Conservation (phyloP, 176 grass and related monocot genomes). For the Rhynchospora pubera region DNA sequence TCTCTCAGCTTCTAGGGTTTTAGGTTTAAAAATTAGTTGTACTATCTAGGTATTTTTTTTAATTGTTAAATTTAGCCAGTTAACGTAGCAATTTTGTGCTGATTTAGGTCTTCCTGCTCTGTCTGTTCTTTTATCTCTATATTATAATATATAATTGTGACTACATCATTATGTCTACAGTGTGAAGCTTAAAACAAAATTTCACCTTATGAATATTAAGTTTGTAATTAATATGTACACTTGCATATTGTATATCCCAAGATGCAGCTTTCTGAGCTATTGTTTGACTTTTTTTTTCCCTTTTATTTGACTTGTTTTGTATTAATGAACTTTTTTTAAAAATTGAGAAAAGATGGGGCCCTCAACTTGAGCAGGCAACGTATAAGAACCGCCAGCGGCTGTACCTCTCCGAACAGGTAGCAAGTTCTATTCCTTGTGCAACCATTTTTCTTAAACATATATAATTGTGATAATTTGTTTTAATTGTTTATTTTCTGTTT, state of each 20-base stretch:
- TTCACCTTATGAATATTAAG: not conserved
- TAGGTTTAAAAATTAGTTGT: not conserved
- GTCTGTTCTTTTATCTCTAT: not conserved
- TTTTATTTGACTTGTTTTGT: not conserved
- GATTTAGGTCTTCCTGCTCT: not conserved
- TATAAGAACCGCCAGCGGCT: constrained; percentile 89
- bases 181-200: not conserved
- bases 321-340: constrained; percentile 17
- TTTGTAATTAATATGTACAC: not conserved
- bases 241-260: not conserved
- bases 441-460: not conserved
- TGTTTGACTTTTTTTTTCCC: not conserved
- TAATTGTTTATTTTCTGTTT: constrained; percentile 14
- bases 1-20: not conserved
- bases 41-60: not conserved
- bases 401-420: constrained; percentile 93
- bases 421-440: not conserved
- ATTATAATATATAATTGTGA: not conserved
- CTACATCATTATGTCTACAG: not conserved
- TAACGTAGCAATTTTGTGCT: not conserved
- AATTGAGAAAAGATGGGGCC: constrained; percentile 64
- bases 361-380: constrained; percentile 80
- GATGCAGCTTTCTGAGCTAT: not conserved
- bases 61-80: not conserved
- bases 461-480: not conserved